These are phyloP conservation scores for Bruguiera hainesii DNA, from an alignment of 441 rosid genomes.

Conservation along the genomic window DNA sequence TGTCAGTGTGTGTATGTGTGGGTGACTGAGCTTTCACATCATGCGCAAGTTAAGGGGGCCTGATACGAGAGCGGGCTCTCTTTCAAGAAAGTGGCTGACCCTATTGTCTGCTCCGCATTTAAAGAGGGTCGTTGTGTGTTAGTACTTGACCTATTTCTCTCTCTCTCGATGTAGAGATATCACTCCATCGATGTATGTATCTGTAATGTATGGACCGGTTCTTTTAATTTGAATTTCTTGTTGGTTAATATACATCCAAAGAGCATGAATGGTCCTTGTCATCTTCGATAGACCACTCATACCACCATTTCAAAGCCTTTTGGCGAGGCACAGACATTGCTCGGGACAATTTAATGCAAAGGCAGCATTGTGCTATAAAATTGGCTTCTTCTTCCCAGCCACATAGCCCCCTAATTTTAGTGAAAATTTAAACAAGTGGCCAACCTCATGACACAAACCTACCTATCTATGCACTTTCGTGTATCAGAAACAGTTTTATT, in stretches of 20 bases:
- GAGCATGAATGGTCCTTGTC: slow-evolving; percentile 12
- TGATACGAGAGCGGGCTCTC: not conserved
- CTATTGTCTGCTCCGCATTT: slow-evolving; percentile 17
- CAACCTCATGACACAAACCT: too few relatives aligned
- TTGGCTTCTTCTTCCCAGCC: too few relatives aligned
- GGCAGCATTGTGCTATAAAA: too few relatives aligned
- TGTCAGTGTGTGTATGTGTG: not conserved
- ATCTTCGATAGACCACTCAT: slow-evolving; percentile 2
- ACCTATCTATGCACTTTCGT: too few relatives aligned
- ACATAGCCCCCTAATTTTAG: too few relatives aligned
- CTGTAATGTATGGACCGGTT: not conserved
- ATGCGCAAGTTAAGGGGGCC: slow-evolving; percentile 3
- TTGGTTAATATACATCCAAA: not conserved
- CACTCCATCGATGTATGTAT: too few relatives aligned
- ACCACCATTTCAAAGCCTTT: too few relatives aligned
- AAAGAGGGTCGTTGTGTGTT: slow-evolving; percentile 16
- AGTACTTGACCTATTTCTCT: not conserved
- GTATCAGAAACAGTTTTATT: too few relatives aligned
- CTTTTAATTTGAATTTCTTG: not conserved
- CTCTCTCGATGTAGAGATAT: not conserved
- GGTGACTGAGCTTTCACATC: slow-evolving; percentile 23
- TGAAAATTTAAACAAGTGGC: too few relatives aligned
- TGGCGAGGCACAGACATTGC: not conserved
- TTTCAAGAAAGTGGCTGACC: slow-evolving; percentile 15
- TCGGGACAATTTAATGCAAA: not conserved